Conservation (phyloP, 441 rosid genomes). For the Euphorbia schlechtendalii region DNA sequence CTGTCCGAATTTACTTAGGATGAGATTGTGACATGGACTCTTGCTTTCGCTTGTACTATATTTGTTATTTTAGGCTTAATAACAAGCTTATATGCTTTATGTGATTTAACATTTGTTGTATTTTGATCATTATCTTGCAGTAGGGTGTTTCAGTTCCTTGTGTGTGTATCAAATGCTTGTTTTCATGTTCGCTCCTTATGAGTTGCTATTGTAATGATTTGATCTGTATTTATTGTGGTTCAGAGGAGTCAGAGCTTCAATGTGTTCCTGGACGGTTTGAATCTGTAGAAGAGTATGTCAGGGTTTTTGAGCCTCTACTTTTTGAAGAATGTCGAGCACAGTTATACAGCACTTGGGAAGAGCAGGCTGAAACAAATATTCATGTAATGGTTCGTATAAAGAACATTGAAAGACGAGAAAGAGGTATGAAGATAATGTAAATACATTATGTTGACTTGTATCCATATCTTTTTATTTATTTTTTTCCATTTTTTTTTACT, state of each 20-base stretch:
- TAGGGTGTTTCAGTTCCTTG: not conserved
- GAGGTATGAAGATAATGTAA: constrained; percentile 39
- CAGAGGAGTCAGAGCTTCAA: constrained; percentile 89
- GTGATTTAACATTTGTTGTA: not conserved
- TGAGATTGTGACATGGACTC: not conserved
- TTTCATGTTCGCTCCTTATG: not conserved
- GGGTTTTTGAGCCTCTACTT: constrained; percentile 96
- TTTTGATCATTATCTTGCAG: not conserved
- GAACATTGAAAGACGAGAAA: constrained; percentile 78
- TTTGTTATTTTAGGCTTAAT: not conserved
- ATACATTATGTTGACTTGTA: not conserved
- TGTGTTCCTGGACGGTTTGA: constrained; percentile 91
- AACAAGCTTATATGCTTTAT: not conserved
- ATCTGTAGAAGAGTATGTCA: constrained; percentile 80
- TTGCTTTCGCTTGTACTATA: not conserved
- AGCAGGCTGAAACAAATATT: constrained; percentile 59
- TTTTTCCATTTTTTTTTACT: constrained; percentile 14
- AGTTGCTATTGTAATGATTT: constrained; percentile 3
- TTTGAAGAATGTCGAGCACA: constrained; percentile 99
- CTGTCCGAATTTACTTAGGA: not conserved
- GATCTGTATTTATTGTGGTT: constrained; percentile 20
- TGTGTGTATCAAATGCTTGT: not conserved
- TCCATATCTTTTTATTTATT: not conserved
- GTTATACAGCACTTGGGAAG: constrained; percentile 93
- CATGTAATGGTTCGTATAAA: constrained; percentile 69